Base-by-base conservation (phyloP, 1,284 basidiomycete species). In the Ustilago tritici region DNA sequence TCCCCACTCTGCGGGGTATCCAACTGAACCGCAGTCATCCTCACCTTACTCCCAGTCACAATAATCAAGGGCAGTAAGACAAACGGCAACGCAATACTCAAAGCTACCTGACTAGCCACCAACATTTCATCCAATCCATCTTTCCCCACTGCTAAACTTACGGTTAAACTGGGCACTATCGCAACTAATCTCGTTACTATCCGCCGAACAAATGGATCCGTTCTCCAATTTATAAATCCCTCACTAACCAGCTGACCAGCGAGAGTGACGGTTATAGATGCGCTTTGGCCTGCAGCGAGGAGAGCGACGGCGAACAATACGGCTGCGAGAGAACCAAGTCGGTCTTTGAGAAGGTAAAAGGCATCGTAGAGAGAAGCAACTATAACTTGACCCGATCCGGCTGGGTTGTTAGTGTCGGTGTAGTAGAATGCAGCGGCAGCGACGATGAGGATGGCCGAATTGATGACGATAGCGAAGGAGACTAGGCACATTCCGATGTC, bases 221-320 rank as follows among this genome's bases (percentile, higher is more conserved):
- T 90, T 60, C 90, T 90, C 95, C 95, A 98, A 65, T 91, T 90
- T 70, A 99, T 89, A 87, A 98, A 97, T 0, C 96, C 96, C 87
- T 98, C 96, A 0, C 92, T 92, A 38, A 98, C 93, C 52, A 95
- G 92, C 87, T 98, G 89, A 0, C 95, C 96, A 0, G 95, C 93
- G 12, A 98, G 89, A 0, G 95, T 98, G 8, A 94, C 95, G 1
- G 97, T 93, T 70, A 98, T 91, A 10, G 93, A 94, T 0, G 96
- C 93, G 76, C 93, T 94, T 88, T 98, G 95, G 4, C 95, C 95
- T 0, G 95, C 90, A 43, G 92, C 91, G 0, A 85, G 75, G 54
- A 85, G 66, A 11, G 82, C 84, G 28, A 85, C 68, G n/a, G 82
- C 83, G 57, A 85, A 85, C 4, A 85, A 67, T 31, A 84, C 74